These are phyloP conservation scores for Amanita brunnescens DNA, from an alignment of 768 basidiomycete genomes.

Conservation along the genomic window DNA sequence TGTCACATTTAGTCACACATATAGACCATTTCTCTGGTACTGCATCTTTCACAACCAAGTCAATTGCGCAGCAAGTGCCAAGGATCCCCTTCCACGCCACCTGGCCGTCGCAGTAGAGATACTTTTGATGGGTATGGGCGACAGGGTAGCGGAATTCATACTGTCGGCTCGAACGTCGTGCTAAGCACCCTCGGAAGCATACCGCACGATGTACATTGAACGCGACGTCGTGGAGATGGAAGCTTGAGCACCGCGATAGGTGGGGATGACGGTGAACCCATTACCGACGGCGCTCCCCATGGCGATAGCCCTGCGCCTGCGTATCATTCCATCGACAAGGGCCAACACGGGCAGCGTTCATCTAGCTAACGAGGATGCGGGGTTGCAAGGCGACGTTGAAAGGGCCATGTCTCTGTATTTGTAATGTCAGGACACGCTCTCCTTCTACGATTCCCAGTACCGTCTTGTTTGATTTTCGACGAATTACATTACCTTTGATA, in stretches of 20 bases:
- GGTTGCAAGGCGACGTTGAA: slow-evolving; percentile 46
- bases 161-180: slow-evolving; percentile 53
- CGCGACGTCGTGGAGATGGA: slow-evolving; percentile 50
- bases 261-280: slow-evolving; percentile 44
- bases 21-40: slow-evolving; percentile 60
- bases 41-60: slow-evolving; percentile 58
- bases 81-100: slow-evolving; percentile 46
- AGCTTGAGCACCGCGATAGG: slow-evolving; percentile 41
- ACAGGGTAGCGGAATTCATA: slow-evolving; percentile 33
- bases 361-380: slow-evolving; percentile 23
- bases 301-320: slow-evolving; percentile 46
- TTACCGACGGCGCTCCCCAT: slow-evolving; percentile 33
- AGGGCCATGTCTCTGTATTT: slow-evolving; percentile 34
- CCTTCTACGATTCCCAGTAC: background rate
- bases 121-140: slow-evolving; percentile 26
- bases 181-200: slow-evolving; percentile 58
- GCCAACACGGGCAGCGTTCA: slow-evolving; percentile 23
- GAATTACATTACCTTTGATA: no score
- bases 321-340: slow-evolving; percentile 43
- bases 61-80: slow-evolving; percentile 46
- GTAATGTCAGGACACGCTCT: background rate
- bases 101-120: slow-evolving; percentile 36
- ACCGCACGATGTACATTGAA: slow-evolving; percentile 40
- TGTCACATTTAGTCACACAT: no score
- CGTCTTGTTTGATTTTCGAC: background rate